Conservation (phyloP, 768 basidiomycete genomes). For the Auriscalpium orientale region DNA sequence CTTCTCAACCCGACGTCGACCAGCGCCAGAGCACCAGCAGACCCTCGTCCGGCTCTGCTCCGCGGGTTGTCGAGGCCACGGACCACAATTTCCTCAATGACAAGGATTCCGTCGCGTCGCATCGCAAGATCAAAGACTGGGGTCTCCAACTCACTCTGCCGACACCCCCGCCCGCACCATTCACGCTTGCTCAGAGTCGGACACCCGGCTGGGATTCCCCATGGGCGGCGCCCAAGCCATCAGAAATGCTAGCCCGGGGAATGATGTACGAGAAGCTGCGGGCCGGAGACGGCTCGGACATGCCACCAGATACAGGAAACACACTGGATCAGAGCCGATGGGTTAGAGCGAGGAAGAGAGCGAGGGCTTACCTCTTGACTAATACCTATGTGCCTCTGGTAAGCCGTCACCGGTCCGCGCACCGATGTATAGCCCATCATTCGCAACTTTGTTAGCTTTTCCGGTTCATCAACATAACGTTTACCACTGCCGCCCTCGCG, state of each 20-base stretch:
- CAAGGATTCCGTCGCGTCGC: constrained; percentile 18
- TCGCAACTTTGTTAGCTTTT: constrained; percentile 48
- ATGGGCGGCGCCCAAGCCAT: constrained; percentile 43
- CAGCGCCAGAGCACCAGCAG: background rate
- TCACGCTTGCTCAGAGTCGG: constrained; percentile 45
- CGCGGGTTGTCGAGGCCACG: background rate
- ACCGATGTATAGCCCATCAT: background rate
- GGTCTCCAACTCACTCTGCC: constrained; percentile 27
- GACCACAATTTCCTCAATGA: constrained; percentile 6
- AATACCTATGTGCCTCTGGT: constrained; percentile 79
- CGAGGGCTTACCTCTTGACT: constrained; percentile 61
- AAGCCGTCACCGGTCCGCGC: constrained; percentile 16
- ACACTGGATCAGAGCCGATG: constrained; percentile 16
- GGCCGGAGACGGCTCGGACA: constrained; percentile 2
- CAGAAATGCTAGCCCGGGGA: background rate
- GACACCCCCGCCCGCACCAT: constrained; percentile 26
- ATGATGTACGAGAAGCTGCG: constrained; percentile 7
- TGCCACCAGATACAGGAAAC: constrained; percentile 9
- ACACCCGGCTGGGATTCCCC: constrained; percentile 66
- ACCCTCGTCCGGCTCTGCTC: background rate
- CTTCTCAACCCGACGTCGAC: constrained; percentile 2
- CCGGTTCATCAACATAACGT: constrained; percentile 76
- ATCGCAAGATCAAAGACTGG: constrained; percentile 9
- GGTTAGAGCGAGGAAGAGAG: constrained; percentile 35
- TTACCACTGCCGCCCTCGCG: constrained; percentile 72